Evolutionary conservation across 306 rosid species (phyloP), one percentile per base, ranked within the genome.

Genomic region (Potentilla sterilis): DNA sequence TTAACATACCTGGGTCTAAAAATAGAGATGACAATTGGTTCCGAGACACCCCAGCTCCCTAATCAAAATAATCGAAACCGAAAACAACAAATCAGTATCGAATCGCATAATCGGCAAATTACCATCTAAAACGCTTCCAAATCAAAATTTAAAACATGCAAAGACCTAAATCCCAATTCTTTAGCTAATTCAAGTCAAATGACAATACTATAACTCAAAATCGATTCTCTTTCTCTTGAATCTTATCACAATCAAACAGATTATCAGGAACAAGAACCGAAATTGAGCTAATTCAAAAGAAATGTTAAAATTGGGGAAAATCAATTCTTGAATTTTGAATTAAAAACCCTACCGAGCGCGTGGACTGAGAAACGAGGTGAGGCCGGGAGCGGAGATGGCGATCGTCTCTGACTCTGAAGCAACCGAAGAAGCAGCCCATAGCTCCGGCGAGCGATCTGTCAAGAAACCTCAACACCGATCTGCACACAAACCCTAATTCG

Each of bases 371-470:
- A 41, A 70, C 77, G 38, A 85, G 83, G 19, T 80, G 84, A 6
- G 87, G 37, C 0, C 83, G 73, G 4, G 81, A 81, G 41, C 82
- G 87, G 57, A 64, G 86, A 52, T 69, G 83, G 37, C 79, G 87
- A 67, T 78, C 79, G 18, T 92, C 91, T 69, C 84, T 83, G 86
- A 71, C 77, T 47, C 93, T 81, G 74, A 96, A 88, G 83, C 98
- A 93, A 54, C 83, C 86, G 49, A 93, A 83, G 91, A 96, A 92
- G 74, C 99, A 96, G n/a, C 93, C 89, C 99, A 96, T 96, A 44
- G 83, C 89, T 59, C 73, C 72, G 38, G 84, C 67, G 72, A 96
- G 62, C 40, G 93, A 85, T 74, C 87, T 85, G 85, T 82, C 83
- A 63, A 96, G 82, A 70, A 90, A 84, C n/a, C 92, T 86, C 34